Conservation (phyloP, 1,284 basidiomycete species). For the Puccinia polysora region DNA sequence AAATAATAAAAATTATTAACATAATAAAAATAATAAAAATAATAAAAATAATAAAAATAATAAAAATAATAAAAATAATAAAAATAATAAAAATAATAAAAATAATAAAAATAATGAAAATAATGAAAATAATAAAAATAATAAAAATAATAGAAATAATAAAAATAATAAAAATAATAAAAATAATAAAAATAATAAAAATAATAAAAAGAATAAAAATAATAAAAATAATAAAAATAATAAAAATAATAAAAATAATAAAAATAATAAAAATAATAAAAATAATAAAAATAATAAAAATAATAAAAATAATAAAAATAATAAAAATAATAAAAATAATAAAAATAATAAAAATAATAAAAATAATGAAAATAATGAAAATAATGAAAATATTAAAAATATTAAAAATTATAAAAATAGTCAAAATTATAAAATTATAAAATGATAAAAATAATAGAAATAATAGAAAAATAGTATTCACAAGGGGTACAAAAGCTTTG, state of each 20-base stretch:
- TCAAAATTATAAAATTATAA: neutral
- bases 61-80: neutral
- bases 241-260: neutral
- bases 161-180: neutral
- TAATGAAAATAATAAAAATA: neutral
- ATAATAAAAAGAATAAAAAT: neutral
- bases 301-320: neutral
- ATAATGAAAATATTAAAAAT: neutral
- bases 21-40: neutral
- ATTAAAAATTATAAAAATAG: neutral
- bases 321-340: neutral
- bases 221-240: neutral
- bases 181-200: neutral
- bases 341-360: neutral
- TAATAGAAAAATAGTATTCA: no score
- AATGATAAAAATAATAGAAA: no score
- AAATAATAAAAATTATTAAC: slow-evolving; percentile 1
- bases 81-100: neutral
- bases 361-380: neutral
- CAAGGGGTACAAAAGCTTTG: no score
- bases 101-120: neutral
- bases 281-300: neutral
- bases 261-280: neutral
- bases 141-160: neutral
- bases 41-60: neutral